Percentiles rank a stretch among this genome's conserved stretches.
These are phyloP conservation scores for Prinsepia uniflora DNA, from an alignment of 306 rosid species.

Conservation along the genomic window DNA sequence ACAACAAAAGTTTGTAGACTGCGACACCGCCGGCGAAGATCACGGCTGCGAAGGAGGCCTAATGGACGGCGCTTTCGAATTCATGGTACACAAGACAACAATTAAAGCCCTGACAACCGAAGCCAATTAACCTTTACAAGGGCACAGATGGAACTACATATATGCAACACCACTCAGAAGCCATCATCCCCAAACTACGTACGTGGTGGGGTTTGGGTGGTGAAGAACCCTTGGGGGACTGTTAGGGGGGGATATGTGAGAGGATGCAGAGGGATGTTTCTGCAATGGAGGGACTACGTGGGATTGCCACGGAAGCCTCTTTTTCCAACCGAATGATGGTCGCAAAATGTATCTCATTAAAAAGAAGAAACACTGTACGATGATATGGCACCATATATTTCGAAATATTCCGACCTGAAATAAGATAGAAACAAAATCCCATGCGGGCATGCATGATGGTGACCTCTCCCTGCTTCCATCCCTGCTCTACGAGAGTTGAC, in stretches of 20 bases:
- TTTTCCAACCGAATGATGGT: conserved; percentile 34
- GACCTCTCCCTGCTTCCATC: too few species aligned
- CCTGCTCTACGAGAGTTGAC: too few species aligned
- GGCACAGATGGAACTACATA: conserved; percentile 23
- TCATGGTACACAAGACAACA: conserved; percentile 31
- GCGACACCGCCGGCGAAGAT: conserved; percentile 34
- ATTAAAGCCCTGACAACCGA: conserved; percentile 31
- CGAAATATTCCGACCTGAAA: too few species aligned
- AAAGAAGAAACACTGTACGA: too few species aligned
- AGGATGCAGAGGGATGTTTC: conserved; percentile 33
- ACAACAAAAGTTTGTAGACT: conserved; percentile 43
- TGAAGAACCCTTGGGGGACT: conserved; percentile 45
- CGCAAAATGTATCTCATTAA: too few species aligned
- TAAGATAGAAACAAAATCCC: too few species aligned
- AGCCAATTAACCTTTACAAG: conserved; percentile 27
- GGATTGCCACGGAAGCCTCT: conserved; percentile 47
- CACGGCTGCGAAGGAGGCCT: conserved; percentile 35
- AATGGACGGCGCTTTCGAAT: conserved; percentile 42
- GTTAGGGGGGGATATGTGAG: conserved; percentile 36
- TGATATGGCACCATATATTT: too few species aligned
- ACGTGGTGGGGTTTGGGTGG: conserved; percentile 32
- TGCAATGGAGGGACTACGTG: conserved; percentile 37
- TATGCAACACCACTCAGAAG: conserved; percentile 20
- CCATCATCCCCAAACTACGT: not conserved
- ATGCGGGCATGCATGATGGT: too few species aligned